Conservation (phyloP, 2,329 filamentous ascomycete species). For the Trichoderma afroharzianum region DNA sequence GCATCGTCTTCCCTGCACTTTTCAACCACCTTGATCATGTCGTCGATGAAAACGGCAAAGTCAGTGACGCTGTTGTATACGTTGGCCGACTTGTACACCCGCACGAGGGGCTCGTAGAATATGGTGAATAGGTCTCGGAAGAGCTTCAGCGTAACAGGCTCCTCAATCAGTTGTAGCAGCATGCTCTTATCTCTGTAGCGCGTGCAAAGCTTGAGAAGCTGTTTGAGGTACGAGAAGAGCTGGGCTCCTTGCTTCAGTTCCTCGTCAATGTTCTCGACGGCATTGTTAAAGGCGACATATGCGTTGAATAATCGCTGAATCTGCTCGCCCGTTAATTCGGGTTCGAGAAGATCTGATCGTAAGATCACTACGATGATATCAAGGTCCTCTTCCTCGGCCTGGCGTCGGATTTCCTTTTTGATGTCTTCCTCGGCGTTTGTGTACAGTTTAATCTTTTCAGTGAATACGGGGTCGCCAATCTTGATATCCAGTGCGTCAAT, state of each 20-base stretch:
- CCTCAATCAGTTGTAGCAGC: constrained; percentile 95
- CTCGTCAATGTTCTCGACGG: constrained; percentile 84
- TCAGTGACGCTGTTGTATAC: constrained; percentile 97
- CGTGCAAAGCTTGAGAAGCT: constrained; percentile 86
- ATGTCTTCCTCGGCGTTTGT: constrained; percentile 69
- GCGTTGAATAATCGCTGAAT: constrained; percentile 86
- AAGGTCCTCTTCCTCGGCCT: constrained; percentile 69
- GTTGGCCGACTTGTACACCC: constrained; percentile 98
- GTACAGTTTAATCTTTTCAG: constrained; percentile 77
- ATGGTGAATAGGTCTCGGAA: constrained; percentile 97
- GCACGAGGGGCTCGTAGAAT: constrained; percentile 95
- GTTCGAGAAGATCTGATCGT: constrained; percentile 71
- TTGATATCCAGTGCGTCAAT: constrained; percentile 75
- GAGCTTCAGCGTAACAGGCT: constrained; percentile 93
- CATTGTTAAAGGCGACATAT: constrained; percentile 90
- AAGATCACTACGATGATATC: constrained; percentile 85
- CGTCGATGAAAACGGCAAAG: constrained; percentile 88
- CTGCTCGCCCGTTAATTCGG: constrained; percentile 68
- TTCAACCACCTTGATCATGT: constrained; percentile 75
- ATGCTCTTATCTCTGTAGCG: constrained; percentile 91
- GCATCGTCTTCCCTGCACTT: constrained; percentile 71
- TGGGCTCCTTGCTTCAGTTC: constrained; percentile 87
- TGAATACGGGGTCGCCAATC: constrained; percentile 76
- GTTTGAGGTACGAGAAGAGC: constrained; percentile 91
- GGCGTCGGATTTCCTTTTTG: constrained; percentile 69